Percentiles rank a stretch among this genome's conserved stretches.
Conservation (phyloP, 2,329 filamentous ascomycete genomes). For the Paecilomyces dactylethromorphus region DNA sequence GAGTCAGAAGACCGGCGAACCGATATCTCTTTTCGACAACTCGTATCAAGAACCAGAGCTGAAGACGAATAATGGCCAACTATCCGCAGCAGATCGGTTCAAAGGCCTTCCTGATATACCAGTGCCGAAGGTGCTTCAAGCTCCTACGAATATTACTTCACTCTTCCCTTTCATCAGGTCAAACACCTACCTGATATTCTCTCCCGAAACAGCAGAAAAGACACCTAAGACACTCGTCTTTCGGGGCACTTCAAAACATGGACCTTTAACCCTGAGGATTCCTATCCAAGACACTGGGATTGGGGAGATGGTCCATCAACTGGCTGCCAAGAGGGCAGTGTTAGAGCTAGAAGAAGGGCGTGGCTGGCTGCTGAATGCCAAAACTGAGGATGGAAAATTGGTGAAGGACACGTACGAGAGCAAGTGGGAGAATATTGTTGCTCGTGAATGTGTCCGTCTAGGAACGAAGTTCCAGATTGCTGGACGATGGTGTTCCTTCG, state of each 20-base stretch:
- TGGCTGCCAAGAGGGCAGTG: conserved; percentile 62
- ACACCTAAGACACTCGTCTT: conserved; percentile 53
- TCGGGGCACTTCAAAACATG: conserved; percentile 49
- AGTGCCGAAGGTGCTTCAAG: conserved; percentile 55
- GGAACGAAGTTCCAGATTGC: conserved; percentile 61
- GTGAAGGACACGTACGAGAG: conserved; percentile 44
- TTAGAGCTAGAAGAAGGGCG: conserved; percentile 64
- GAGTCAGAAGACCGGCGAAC: conserved; percentile 21
- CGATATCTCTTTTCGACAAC: conserved; percentile 57
- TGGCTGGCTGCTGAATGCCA: conserved; percentile 57
- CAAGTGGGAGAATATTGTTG: conserved; percentile 54
- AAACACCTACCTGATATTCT: conserved; percentile 59
- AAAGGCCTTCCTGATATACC: conserved; percentile 48
- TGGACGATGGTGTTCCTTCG: conserved; percentile 66
- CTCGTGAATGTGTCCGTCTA: conserved; percentile 60
- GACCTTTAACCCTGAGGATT: conserved; percentile 58
- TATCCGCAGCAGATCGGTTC: conserved; percentile 27
- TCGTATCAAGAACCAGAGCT: conserved; percentile 39
- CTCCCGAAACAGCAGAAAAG: conserved; percentile 41
- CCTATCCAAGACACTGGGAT: conserved; percentile 48
- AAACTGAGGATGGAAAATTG: conserved; percentile 35
- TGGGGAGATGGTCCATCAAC: conserved; percentile 58
- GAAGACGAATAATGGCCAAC: conserved; percentile 7
- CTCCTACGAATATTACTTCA: conserved; percentile 56
- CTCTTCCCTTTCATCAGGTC: conserved; percentile 63